Evolutionary conservation across 2,329 filamentous ascomycete species (phyloP).

Genomic region (Leptographium flavum): DNA sequence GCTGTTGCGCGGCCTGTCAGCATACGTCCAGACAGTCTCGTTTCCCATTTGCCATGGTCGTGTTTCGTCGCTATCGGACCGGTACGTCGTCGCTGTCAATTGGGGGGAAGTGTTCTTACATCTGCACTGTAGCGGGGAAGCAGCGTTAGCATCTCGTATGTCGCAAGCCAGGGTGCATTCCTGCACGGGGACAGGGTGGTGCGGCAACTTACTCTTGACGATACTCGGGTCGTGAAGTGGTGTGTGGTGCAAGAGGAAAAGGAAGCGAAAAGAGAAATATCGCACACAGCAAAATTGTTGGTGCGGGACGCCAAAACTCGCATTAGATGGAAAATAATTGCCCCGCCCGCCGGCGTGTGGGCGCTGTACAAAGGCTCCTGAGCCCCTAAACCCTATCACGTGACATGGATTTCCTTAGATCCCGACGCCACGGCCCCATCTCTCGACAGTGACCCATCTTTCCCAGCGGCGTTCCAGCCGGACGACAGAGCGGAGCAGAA

Average conservation of each 20-base stretch:
- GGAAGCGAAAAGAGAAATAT: slow-evolving; percentile 6
- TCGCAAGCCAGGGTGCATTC: not conserved
- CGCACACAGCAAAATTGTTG: slow-evolving; percentile 9
- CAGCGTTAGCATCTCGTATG: slow-evolving; percentile 11
- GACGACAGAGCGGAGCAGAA: slow-evolving; percentile 21
- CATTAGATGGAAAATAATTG: slow-evolving; percentile 6
- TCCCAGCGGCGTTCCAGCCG: slow-evolving; percentile 23
- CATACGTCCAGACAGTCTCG: not conserved
- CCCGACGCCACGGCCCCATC: not conserved
- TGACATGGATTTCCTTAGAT: not conserved
- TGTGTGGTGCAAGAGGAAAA: not conserved
- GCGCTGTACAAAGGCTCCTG: not conserved
- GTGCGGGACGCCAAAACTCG: slow-evolving; percentile 12
- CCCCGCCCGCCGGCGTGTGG: slow-evolving; percentile 1
- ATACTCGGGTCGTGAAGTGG: slow-evolving; percentile 10
- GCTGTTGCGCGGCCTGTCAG: slow-evolving; percentile 32
- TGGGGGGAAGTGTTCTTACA: slow-evolving; percentile 43
- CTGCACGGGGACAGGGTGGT: not conserved
- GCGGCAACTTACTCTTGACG: slow-evolving; percentile 12
- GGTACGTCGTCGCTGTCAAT: not conserved
- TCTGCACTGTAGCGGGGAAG: slow-evolving; percentile 55
- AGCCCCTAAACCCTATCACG: slow-evolving; percentile 11
- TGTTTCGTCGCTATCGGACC: not conserved
- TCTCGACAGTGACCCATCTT: slow-evolving; percentile 15
- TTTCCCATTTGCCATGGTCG: not conserved